Percentiles rank a stretch among this genome's conserved stretches.
Conservation (phyloP, 306 rosid genomes). For the Cucurbita ficifolia region DNA sequence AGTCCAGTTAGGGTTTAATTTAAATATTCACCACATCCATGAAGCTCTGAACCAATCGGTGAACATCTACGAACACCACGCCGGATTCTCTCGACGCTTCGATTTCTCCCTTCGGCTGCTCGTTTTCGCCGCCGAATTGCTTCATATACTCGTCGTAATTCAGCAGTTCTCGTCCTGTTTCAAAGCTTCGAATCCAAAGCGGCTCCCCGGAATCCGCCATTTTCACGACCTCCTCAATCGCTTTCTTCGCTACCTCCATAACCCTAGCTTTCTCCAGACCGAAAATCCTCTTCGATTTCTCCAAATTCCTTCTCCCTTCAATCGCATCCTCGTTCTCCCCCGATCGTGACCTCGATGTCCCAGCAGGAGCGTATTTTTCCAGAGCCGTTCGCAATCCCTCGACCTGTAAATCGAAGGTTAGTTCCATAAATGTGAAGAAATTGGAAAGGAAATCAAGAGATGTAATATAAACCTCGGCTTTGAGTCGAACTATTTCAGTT, state of each 20-base stretch:
- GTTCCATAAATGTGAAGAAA: background rate
- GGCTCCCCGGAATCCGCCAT: slow-evolving; percentile 73
- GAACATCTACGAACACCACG: slow-evolving; percentile 54
- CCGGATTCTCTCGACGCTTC: slow-evolving; percentile 86
- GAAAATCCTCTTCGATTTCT: slow-evolving; percentile 60
- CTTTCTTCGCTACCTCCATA: slow-evolving; percentile 35
- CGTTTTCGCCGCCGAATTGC: slow-evolving; percentile 31
- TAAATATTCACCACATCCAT: slow-evolving; percentile 50
- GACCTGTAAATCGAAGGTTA: slow-evolving; percentile 22
- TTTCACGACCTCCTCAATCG: slow-evolving; percentile 59
- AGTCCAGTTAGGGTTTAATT: background rate
- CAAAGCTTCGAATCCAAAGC: slow-evolving; percentile 72
- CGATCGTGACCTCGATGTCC: slow-evolving; percentile 60
- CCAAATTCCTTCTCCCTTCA: slow-evolving; percentile 40
- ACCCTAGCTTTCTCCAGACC: slow-evolving; percentile 71
- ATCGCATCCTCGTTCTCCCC: slow-evolving; percentile 44
- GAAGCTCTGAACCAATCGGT: slow-evolving; percentile 50
- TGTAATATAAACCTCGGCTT: slow-evolving; percentile 50
- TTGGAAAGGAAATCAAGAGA: background rate
- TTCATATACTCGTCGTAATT: slow-evolving; percentile 73
- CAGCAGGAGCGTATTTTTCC: slow-evolving; percentile 30
- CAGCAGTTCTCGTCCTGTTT: slow-evolving; percentile 74
- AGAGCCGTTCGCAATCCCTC: slow-evolving; percentile 51
- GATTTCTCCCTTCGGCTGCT: slow-evolving; percentile 40
- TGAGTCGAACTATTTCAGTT: slow-evolving; percentile 75